Evolutionary conservation across 441 rosid genomes (phyloP).

Genomic region (Erodium moschatum): DNA sequence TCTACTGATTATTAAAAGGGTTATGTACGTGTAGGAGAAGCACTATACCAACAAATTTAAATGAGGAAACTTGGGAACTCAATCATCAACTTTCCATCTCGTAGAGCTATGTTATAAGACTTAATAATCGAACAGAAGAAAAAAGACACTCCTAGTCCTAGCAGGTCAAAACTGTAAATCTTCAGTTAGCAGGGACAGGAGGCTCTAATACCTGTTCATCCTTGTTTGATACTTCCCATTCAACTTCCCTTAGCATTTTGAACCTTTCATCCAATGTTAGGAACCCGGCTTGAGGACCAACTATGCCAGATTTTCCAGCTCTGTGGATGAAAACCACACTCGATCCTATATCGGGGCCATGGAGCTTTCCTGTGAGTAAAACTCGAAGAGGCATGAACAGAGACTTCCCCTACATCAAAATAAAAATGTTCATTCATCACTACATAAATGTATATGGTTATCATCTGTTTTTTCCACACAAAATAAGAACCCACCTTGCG

Average conservation of each 20-base stretch:
- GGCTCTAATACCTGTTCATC: slow-evolving; percentile 44
- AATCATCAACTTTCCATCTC: background rate
- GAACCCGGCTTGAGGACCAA: slow-evolving; percentile 51
- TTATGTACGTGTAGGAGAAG: no score
- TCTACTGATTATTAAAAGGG: no score
- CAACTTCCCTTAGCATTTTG: slow-evolving; percentile 43
- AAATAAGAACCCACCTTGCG: slow-evolving; percentile 73
- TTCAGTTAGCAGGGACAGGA: slow-evolving; percentile 31
- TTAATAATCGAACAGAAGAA: background rate
- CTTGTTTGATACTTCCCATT: slow-evolving; percentile 54
- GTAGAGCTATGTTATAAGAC: background rate
- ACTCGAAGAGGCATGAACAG: slow-evolving; percentile 88
- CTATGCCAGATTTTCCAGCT: slow-evolving; percentile 52
- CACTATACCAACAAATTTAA: no score
- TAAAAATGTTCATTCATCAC: background rate
- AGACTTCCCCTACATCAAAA: slow-evolving; percentile 61
- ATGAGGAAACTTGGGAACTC: no score
- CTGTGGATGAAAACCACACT: slow-evolving; percentile 52
- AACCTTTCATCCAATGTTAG: slow-evolving; percentile 56
- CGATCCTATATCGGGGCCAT: slow-evolving; percentile 76
- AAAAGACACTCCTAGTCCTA: no score
- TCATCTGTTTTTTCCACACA: no score
- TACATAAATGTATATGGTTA: no score
- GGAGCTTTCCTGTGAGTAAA: slow-evolving; percentile 75
- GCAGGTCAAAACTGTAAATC: slow-evolving; percentile 17